phyloP scores from a whole-genome alignment of 768 basidiomycete genomes.

The Tricholoma terreum region DNA sequence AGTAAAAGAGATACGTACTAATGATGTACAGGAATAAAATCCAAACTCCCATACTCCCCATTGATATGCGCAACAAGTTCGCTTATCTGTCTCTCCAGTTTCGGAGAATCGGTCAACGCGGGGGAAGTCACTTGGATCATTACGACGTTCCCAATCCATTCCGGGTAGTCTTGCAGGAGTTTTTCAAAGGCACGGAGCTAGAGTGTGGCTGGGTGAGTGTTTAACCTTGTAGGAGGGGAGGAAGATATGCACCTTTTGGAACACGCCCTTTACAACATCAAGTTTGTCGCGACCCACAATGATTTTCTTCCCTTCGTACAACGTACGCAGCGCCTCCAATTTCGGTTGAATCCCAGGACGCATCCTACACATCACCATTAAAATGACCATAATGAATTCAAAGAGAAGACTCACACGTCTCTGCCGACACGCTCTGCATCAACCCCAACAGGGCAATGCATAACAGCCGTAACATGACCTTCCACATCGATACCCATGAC shows the following conservation, averaged over 20 bases:
- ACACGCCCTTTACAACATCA: slow-evolving; percentile 96
- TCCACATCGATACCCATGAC: slow-evolving; percentile 70
- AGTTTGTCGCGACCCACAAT: slow-evolving; percentile 97
- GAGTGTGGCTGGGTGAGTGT: no score
- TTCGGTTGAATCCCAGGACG: slow-evolving; percentile 88
- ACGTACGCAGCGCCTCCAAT: slow-evolving; percentile 71
- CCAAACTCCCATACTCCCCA: slow-evolving; percentile 89
- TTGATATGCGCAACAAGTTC: slow-evolving; percentile 95
- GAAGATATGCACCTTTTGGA: slow-evolving; percentile 71
- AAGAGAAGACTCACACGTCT: slow-evolving; percentile 57
- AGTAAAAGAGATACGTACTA: slow-evolving; percentile 60
- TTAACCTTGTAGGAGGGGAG: neutral
- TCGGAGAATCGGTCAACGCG: slow-evolving; percentile 86
- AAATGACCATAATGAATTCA: neutral
- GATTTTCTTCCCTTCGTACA: slow-evolving; percentile 98
- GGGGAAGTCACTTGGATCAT: slow-evolving; percentile 94
- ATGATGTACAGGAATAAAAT: slow-evolving; percentile 97
- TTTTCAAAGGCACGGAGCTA: slow-evolving; percentile 95
- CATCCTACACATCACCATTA: slow-evolving; percentile 35
- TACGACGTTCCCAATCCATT: slow-evolving; percentile 91
- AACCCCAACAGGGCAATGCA: slow-evolving; percentile 93
- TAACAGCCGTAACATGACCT: slow-evolving; percentile 78
- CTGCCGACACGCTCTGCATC: slow-evolving; percentile 86
- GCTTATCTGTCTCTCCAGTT: slow-evolving; percentile 89
- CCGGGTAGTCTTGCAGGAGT: slow-evolving; percentile 87